Base-by-base conservation (phyloP, 768 basidiomycete species). In the Collybia sordida region DNA sequence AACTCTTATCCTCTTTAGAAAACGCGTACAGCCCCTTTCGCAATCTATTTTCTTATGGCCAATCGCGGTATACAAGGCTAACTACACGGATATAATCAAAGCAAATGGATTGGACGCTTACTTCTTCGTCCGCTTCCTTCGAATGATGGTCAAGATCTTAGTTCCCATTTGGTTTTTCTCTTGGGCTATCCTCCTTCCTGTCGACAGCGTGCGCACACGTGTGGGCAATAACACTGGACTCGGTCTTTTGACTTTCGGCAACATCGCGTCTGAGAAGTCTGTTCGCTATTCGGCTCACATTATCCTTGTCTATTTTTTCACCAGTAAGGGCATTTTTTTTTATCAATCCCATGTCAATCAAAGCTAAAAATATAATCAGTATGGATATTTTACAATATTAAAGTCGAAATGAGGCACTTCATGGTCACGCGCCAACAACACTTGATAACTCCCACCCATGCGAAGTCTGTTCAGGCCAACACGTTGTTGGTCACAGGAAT, bases 401-500 rank as follows among this genome's bases (percentile, higher is more conserved):
- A 78, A 57, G 59, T 63, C 7, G 95, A 98, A 63, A 90, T 97
- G 88, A 59, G 63, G 1, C 79, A 90, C 54, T 98, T 92, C 64
- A 70, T 97, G 49, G 74, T 74, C 36, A 78, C 84, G 14, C 88
- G 96, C 24, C 96, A 98, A 62, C 75, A 82, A 39, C 83, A 90
- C 69, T 83, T 98, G 28, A 81, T 94, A 57, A 79, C 83, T 54
- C 81, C 82, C 2, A 72, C 67, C 6, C 90, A 97, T 59, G 79
- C 91, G 0, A 78, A 78, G 36, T 82, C 88, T 6, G 82, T 93
- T 0, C 93, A 94, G 66, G 93, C 96, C 6, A 90, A 85, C 56
- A 95, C 96, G 3, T 77, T 98, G 18, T 83, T 98, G 38, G 77
- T 98, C 52, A 94, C 93, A 3, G 94, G 94, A 37, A 86, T 98